Percentiles rank a stretch among this genome's conserved stretches.
Evolutionary conservation across 1,284 basidiomycete genomes (phyloP).

Genomic region (Papiliotrema terrestris): DNA sequence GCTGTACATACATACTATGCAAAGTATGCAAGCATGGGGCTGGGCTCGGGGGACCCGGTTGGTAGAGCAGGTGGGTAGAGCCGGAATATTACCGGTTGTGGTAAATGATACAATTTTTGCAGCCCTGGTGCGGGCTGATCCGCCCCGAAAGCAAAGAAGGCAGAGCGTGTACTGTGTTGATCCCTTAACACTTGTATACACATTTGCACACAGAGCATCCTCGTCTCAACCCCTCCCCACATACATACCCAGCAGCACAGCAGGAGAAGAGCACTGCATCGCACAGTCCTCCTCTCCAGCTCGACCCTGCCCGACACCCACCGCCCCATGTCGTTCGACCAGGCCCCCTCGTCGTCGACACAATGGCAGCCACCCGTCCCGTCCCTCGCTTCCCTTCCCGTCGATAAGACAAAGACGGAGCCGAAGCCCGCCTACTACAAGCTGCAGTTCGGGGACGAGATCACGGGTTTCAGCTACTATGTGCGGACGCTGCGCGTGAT

Average conservation of each 20-base stretch:
- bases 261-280: too few species aligned
- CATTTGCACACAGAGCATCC: too few species aligned
- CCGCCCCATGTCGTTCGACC: not conserved
- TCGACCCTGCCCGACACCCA: not conserved
- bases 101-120: constrained; percentile 1
- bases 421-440: constrained; percentile 50
- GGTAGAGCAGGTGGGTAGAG: not conserved
- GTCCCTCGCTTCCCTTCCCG: constrained; percentile 42
- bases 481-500: constrained; percentile 46
- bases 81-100: not conserved
- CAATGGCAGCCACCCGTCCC: constrained; percentile 39
- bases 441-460: constrained; percentile 47
- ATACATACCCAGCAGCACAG: too few species aligned
- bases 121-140: not conserved
- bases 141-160: not conserved
- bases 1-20: too few species aligned
- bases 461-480: constrained; percentile 50
- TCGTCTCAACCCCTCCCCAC: not conserved
- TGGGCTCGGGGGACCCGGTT: too few species aligned
- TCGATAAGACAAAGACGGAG: constrained; percentile 46
- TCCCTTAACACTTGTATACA: not conserved
- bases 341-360: not conserved
- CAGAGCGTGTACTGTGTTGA: not conserved
- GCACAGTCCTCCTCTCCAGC: not conserved
- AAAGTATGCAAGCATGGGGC: too few species aligned